phyloP scores from a whole-genome alignment of 495 filamentous ascomycete species.

The Podospora anserina region DNA sequence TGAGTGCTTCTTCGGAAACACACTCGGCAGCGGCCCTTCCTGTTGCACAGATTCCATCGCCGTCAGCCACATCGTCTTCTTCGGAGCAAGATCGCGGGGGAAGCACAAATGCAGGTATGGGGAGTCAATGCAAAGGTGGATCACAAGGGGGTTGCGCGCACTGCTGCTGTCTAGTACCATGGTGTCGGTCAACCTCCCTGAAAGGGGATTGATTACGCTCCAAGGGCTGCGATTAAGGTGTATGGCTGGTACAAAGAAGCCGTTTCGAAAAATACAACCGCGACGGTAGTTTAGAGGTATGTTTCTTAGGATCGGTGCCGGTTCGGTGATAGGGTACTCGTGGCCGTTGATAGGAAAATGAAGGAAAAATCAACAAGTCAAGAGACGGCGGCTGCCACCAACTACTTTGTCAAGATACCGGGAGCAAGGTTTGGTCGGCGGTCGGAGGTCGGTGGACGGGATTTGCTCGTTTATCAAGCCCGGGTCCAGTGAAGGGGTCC shows the following conservation, averaged over 20 bases:
- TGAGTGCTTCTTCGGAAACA: slow-evolving; percentile 57
- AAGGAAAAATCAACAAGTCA: background rate
- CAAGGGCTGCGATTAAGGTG: background rate
- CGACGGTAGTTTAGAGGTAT: background rate
- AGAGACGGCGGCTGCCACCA: background rate
- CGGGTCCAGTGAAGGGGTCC: background rate
- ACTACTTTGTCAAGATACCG: background rate
- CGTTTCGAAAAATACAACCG: background rate
- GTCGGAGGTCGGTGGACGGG: background rate
- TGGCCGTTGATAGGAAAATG: background rate
- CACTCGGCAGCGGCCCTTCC: slow-evolving; percentile 54
- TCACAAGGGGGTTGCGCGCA: slow-evolving; percentile 25
- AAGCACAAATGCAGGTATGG: slow-evolving; percentile 11
- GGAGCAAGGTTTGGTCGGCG: background rate
- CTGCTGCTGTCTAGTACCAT: slow-evolving; percentile 47
- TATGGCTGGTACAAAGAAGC: background rate
- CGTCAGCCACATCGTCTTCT: slow-evolving; percentile 6
- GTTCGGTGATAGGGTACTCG: background rate
- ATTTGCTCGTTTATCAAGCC: background rate
- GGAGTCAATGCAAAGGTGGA: slow-evolving; percentile 12
- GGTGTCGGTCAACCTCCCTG: slow-evolving; percentile 6
- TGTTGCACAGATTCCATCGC: slow-evolving; percentile 21
- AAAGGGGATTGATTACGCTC: background rate
- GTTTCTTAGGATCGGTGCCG: background rate
- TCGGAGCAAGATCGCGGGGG: background rate